Conservation (phyloP, 345 rosid species). For the Murraya koenigii region DNA sequence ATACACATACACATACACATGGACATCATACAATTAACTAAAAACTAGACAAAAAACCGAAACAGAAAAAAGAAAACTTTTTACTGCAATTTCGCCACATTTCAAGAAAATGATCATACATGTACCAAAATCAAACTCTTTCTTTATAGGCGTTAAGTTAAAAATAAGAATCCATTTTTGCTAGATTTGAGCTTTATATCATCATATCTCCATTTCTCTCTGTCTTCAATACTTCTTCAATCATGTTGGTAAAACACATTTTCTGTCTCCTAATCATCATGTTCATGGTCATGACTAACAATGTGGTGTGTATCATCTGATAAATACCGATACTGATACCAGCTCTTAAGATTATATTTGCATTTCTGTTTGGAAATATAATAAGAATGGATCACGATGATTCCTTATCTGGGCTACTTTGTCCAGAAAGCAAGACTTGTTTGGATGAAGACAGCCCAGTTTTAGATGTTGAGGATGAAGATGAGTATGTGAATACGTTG, state of each 20-base stretch:
- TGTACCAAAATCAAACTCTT: background rate
- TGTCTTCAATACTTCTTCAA: slow-evolving; percentile 6
- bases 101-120: background rate
- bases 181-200: slow-evolving; percentile 5
- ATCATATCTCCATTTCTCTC: background rate
- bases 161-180: slow-evolving; percentile 10
- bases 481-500: slow-evolving; percentile 33
- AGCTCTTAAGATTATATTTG: background rate
- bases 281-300: slow-evolving; percentile 16
- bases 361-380: background rate
- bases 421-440: slow-evolving; percentile 32
- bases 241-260: slow-evolving; percentile 14
- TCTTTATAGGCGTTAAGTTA: slow-evolving; percentile 4
- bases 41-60: background rate
- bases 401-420: slow-evolving; percentile 31
- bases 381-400: slow-evolving; percentile 26
- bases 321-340: background rate
- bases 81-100: background rate
- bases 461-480: slow-evolving; percentile 15
- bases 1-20: too few species aligned
- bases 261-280: slow-evolving; percentile 9
- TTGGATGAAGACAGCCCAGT: slow-evolving; percentile 14
- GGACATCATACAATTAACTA: too few species aligned
- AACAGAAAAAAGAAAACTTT: background rate
- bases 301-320: background rate